phyloP scores from a whole-genome alignment of 495 filamentous ascomycete species.

The Mycothermus thermophilus region DNA sequence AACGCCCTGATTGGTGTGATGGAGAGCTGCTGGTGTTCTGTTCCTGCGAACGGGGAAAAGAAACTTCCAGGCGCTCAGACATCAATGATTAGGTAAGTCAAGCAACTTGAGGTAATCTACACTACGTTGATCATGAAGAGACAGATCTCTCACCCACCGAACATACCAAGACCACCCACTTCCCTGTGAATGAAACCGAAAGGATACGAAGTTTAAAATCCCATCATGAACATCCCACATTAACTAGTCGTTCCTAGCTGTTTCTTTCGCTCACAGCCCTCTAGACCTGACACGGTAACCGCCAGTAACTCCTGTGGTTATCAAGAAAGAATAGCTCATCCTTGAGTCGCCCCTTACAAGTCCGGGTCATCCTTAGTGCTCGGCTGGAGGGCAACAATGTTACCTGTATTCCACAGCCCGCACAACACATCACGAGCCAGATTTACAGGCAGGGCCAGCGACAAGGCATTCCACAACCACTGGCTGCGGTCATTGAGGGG shows the following conservation, averaged over 20 bases:
- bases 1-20: constrained; percentile 7
- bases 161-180: not conserved
- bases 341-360: constrained; percentile 2
- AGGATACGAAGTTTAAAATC: too few species aligned
- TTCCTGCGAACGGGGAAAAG: too few species aligned
- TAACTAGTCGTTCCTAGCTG: too few species aligned
- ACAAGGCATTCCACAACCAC: constrained; percentile 23
- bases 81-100: not conserved
- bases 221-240: too few species aligned
- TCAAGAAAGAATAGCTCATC: not conserved
- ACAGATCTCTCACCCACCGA: not conserved
- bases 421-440: constrained; percentile 11
- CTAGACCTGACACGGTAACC: too few species aligned
- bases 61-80: too few species aligned
- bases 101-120: not conserved
- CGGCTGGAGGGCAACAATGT: not conserved
- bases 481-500: constrained; percentile 12
- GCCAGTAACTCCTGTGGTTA: too few species aligned
- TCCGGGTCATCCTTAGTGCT: constrained; percentile 12
- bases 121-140: not conserved
- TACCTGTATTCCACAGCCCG: constrained; percentile 3
- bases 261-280: too few species aligned
- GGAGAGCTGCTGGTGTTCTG: not conserved
- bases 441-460: constrained; percentile 18
- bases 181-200: not conserved